Conservation (phyloP, 192 early-diverging fungal genomes). For the Ambispora gerdemannii region DNA sequence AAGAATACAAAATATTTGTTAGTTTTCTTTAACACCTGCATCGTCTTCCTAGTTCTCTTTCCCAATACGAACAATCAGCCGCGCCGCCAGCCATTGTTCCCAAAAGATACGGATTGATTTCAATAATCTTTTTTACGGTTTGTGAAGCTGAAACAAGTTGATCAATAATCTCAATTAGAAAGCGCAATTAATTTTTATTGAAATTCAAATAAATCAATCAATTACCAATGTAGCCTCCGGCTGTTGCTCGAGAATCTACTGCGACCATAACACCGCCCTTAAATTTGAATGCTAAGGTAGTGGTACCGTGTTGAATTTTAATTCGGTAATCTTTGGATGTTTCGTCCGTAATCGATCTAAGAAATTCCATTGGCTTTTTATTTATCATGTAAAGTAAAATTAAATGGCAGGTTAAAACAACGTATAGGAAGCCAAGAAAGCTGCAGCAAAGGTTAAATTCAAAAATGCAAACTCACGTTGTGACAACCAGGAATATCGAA, state of each 20-base stretch:
- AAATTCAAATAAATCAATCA: background rate
- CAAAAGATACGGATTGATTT: conserved; percentile 97
- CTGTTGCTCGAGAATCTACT: conserved; percentile 94
- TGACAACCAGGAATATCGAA: conserved; percentile 57
- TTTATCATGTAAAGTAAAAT: too few species aligned
- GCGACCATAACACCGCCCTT: conserved; percentile 89
- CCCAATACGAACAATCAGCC: conserved; percentile 98
- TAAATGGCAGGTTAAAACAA: background rate
- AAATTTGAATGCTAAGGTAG: conserved; percentile 98
- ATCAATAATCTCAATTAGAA: conserved; percentile 1
- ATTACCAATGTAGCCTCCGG: conserved; percentile 84
- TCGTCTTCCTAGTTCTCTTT: conserved; percentile 91
- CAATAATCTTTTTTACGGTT: conserved; percentile 97
- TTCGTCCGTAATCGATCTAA: conserved; percentile 77
- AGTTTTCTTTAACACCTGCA: conserved; percentile 48
- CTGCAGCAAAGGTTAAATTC: background rate
- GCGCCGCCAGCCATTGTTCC: conserved; percentile 99
- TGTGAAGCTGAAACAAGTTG: conserved; percentile 70
- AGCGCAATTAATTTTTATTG: background rate
- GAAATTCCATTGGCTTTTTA: conserved; percentile 84
- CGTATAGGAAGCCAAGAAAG: background rate
- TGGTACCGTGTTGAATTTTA: conserved; percentile 95
- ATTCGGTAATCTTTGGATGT: conserved; percentile 75
- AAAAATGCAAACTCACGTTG: conserved; percentile 41
- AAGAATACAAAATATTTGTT: background rate